A percentile compares a stretch with the other conserved stretches of the same genome.
Conservation (phyloP, 225 moss, liverwort and hornwort species). For the Pseudisothecium myosuroides region DNA sequence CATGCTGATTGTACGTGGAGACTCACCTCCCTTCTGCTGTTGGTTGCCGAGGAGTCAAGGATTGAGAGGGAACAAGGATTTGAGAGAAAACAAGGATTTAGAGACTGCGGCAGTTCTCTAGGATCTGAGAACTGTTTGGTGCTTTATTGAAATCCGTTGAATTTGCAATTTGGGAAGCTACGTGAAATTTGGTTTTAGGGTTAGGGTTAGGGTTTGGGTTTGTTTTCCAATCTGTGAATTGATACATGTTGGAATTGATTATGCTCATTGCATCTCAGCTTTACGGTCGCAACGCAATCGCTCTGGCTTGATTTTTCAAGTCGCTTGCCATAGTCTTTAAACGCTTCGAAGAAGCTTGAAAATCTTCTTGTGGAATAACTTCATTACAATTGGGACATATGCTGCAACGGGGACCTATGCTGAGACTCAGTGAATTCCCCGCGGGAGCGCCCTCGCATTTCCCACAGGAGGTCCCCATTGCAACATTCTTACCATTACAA, state of each 20-base stretch:
- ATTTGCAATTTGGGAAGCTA: background rate
- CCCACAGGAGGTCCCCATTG: background rate
- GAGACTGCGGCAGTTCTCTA: background rate
- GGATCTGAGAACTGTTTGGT: background rate
- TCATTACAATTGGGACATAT: background rate
- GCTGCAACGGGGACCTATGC: no score
- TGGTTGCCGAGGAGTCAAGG: background rate
- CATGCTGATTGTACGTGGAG: conserved; percentile 46
- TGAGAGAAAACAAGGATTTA: background rate
- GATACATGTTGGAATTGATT: background rate
- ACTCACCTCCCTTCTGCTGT: background rate
- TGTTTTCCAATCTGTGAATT: background rate
- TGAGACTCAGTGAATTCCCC: background rate
- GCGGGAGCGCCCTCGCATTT: background rate
- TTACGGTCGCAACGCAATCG: background rate
- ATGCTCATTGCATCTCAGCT: background rate
- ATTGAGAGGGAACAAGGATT: background rate
- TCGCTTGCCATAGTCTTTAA: background rate
- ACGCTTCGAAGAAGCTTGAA: background rate
- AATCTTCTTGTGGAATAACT: background rate
- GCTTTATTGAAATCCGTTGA: background rate
- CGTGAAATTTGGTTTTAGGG: background rate
- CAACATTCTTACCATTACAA: background rate
- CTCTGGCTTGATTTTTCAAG: background rate
- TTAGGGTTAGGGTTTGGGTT: background rate